Conservation (phyloP, 169 alveolate species). For the Perkinsus olseni region DNA sequence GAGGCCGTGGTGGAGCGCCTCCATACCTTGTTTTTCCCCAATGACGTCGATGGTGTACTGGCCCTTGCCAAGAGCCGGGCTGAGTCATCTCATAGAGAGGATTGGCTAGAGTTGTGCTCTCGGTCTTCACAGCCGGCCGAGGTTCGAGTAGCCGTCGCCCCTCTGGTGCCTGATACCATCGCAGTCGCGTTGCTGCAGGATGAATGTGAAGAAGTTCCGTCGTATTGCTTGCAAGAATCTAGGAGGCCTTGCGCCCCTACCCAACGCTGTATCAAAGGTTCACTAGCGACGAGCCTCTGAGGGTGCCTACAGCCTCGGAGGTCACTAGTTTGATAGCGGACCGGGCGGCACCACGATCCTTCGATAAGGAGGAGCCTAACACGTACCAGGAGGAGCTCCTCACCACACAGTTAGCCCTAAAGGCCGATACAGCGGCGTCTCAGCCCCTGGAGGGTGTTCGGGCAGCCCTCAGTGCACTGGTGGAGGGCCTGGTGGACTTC, state of each 20-base stretch:
- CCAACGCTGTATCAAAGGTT: background rate
- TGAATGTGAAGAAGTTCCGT: background rate
- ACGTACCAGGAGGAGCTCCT: background rate
- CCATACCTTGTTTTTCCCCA: background rate
- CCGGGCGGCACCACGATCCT: background rate
- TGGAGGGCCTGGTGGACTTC: background rate
- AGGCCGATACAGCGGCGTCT: background rate
- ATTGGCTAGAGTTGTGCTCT: background rate
- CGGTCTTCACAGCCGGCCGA: background rate
- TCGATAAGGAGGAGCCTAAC: background rate
- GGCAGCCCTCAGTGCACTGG: background rate
- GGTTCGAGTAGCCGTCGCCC: background rate
- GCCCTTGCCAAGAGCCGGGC: background rate
- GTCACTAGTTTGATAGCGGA: background rate
- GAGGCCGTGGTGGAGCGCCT: background rate
- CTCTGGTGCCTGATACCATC: background rate
- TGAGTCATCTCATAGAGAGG: background rate
- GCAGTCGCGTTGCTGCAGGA: background rate
- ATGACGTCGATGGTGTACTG: background rate
- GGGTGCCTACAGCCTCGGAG: background rate
- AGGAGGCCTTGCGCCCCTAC: background rate
- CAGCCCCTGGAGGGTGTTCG: background rate
- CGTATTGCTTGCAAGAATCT: background rate
- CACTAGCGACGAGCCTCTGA: background rate
- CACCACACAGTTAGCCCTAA: background rate